Evolutionary conservation across 805 yeast genomes (phyloP), one percentile per base, ranked within the genome.

Genomic region (Metschnikowia arizonensis): DNA sequence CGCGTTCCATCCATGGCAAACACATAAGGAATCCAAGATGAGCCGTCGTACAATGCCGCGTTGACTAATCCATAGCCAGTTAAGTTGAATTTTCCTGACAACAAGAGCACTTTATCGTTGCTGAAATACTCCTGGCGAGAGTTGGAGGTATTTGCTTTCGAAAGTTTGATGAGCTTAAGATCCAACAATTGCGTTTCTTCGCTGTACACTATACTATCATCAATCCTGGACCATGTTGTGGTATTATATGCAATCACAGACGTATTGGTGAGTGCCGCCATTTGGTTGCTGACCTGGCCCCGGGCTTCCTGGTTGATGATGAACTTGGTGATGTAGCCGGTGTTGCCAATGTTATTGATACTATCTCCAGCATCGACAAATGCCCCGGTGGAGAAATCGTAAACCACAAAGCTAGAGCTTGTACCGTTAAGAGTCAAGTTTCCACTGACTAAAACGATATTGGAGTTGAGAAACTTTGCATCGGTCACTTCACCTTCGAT

Each of bases 41-140:
- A 52, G 1, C 95, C 89, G 57, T 87, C 80, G 63, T 62, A 87
- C 24, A 78, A 63, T 0, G 90, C 91, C 23, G 80, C 71, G 32
- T 81, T 77, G 2, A 77, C 79, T 21, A 64, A 58, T 0, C 90
- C 93, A 56, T 75, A 80, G 2, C 60, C 60, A 2, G 63, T 53
- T 32, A 85, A 57, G 3, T 63, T 58, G 36, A 86, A 67, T 23
- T 60, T 52, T 30, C 96, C 96, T 3, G 85, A 65, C 2, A 83
- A 75, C 21, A 82, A 54, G 19, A 88, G 60, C 0, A 79, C 61
- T 42, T 74, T 65, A 34, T 69, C 62, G n/a, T 68, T 59, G 45
- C 70, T 65, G 45, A 77, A 74, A 37, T 64, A 77, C 1, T 65
- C 57, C 5, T 65, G 24, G 24, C 24, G 65, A 2, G 60, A 50